Evolutionary conservation across 164 flowering plant genomes (phyloP), one percentile per base, ranked within the genome.

Genomic region (Tetracentron sinense): DNA sequence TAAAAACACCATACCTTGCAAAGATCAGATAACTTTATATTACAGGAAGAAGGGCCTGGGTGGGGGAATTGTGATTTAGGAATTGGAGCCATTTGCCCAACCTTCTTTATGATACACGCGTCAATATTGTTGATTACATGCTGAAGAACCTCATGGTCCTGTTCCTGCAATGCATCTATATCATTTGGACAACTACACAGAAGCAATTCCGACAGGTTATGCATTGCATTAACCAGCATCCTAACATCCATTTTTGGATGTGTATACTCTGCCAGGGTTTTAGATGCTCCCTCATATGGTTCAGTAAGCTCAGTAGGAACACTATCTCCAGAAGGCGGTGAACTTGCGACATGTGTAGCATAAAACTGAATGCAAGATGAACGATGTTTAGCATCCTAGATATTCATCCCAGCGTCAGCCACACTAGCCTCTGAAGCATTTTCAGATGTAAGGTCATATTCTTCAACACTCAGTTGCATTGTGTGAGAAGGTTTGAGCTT

Each of bases 181-280:
- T 77, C 75, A 60, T 62, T 58, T 20, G 67, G 74, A 53, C 71
- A 72, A 62, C 77, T 33, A 49, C 44, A 68, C 28, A 62, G 53
- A 69, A 89, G 86, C 68, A 82, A 60, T 55, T 82, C 84, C 55
- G 90, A 86, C 15, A 83, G 75, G 62, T 69, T 71, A 56, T 60
- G 72, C 54, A 89, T 69, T 56, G 75, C 71, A 44, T 74, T 65
- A 60, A 85, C 65, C 35, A 87, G 38, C 42, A 67, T 35, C 15
- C 56, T 68, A 28, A 72, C 69, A 72, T 78, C 63, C 19, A 74
- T 27, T 54, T 62, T 79, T 15, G 76, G 67, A 60, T 42, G 31
- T 33, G 4, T 33, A 33, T 33, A 8, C 4, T 33, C 6, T 33
- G 38, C 38, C 38, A 8, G 8, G 38, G 4, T 33, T 4, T 33